phyloP scores from a whole-genome alignment of 345 rosid species.

The Corchorus capsularis region DNA sequence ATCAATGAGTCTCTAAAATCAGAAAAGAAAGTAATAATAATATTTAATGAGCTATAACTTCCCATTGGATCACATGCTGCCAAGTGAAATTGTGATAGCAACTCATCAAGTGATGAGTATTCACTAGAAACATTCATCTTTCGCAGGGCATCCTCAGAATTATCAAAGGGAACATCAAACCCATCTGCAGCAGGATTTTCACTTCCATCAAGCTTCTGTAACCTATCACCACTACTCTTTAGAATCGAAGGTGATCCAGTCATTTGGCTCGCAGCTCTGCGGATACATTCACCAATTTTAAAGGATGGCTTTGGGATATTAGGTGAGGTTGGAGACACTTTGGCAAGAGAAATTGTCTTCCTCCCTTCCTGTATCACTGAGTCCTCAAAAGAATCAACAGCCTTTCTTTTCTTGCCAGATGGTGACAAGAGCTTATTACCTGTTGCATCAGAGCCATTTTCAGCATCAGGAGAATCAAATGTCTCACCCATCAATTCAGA shows the following conservation, averaged over 20 bases:
- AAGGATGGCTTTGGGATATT: slow-evolving; percentile 65
- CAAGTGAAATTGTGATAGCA: slow-evolving; percentile 62
- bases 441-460: slow-evolving; percentile 44
- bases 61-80: slow-evolving; percentile 67
- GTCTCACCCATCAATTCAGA: slow-evolving; percentile 53
- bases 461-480: slow-evolving; percentile 50
- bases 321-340: slow-evolving; percentile 43
- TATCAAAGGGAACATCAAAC: slow-evolving; percentile 35
- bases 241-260: slow-evolving; percentile 68
- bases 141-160: slow-evolving; percentile 40
- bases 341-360: slow-evolving; percentile 66
- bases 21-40: slow-evolving; percentile 64
- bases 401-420: slow-evolving; percentile 59
- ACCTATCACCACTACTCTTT: slow-evolving; percentile 48
- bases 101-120: slow-evolving; percentile 58
- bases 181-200: slow-evolving; percentile 40
- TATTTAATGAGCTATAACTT: slow-evolving; percentile 46
- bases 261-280: slow-evolving; percentile 93
- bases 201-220: slow-evolving; percentile 36
- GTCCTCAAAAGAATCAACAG: slow-evolving; percentile 53
- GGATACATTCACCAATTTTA: slow-evolving; percentile 89
- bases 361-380: slow-evolving; percentile 43
- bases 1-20: slow-evolving; percentile 71
- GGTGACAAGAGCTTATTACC: slow-evolving; percentile 40
- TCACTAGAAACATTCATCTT: slow-evolving; percentile 38